Percentiles rank a stretch among this genome's conserved stretches.
Conservation (phyloP, 306 rosid genomes). For the Vigna angularis region DNA sequence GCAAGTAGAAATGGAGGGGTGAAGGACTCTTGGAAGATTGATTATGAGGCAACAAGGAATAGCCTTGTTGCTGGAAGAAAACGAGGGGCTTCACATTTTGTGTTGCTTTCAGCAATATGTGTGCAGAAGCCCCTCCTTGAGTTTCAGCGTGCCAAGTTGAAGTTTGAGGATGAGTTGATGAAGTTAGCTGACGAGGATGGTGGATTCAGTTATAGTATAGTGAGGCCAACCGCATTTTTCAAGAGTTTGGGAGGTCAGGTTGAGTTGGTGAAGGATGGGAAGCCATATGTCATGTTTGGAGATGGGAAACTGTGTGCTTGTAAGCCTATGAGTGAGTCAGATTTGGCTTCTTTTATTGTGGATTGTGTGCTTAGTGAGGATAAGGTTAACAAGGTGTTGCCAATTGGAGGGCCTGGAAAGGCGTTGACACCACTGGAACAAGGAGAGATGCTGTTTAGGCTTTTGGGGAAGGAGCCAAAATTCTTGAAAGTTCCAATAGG, state of each 20-base stretch:
- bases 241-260: conserved; percentile 99
- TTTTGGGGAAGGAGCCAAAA: conserved; percentile 81
- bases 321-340: conserved; percentile 86
- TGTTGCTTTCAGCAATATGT: conserved; percentile 92
- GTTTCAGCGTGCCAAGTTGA: conserved; percentile 92
- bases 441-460: conserved; percentile 84
- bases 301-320: conserved; percentile 96
- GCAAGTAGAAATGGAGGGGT: conserved; percentile 95
- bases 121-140: conserved; percentile 98
- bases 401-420: conserved; percentile 92
- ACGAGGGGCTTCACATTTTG: conserved; percentile 87
- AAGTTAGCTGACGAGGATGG: conserved; percentile 61
- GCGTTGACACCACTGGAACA: conserved; percentile 93
- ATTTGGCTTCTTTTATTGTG: conserved; percentile 90
- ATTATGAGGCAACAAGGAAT: conserved; percentile 93
- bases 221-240: conserved; percentile 96
- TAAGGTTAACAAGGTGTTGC: conserved; percentile 73
- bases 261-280: conserved; percentile 96
- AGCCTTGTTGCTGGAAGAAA: conserved; percentile 86
- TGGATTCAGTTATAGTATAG: conserved; percentile 82
- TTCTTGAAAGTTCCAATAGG: conserved; percentile 93
- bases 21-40: conserved; percentile 96
- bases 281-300: conserved; percentile 99
- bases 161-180: conserved; percentile 82
- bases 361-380: conserved; percentile 79